Base-by-base conservation (phyloP, 2,329 filamentous ascomycete species). In the Penicillium polonicum region DNA sequence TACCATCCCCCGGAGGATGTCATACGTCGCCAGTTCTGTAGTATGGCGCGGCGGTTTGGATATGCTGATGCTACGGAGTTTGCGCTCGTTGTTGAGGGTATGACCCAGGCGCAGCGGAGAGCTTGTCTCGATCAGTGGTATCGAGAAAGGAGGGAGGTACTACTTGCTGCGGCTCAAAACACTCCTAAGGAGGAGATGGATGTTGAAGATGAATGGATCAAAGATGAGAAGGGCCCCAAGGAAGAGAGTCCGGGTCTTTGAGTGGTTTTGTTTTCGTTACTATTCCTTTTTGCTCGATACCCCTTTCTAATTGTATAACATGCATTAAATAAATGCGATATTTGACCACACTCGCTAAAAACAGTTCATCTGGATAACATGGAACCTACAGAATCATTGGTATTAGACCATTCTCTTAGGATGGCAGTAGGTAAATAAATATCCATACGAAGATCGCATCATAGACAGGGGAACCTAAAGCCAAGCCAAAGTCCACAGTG, bases 401-500 rank as follows among this genome's bases (percentile, higher is more conserved):
- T 36, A 43, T 39, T 43, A 36, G 25, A 43, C 39, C 53, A 51
- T 56, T 33, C 39, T 21, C 25, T 17, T 33, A 12, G 19, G 19
- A 55, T 44, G 46, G 39, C 31, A 9, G 29, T 51, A 52, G 33
- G 29, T 27, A 52, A 25, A 52, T 36, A 45, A 21, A 45, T 45
- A 36, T 36, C 21, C 39, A 29, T 19, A 7, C 21, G 23, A 19
- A 25, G 7, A 13, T 31, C 15, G n/a, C n/a, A 38, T 12, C 33
- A 29, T 41, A 52, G 43, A 49, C 41, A 19, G 45, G 49, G 19
- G 21, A 54, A 54, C 39, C 62, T 78, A 97, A 71, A 97, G 91
- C 92, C 94, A 99, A 27, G 92, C 91, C 72, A 97, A 73, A 25
- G 92, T 97, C 94, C 94, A 99, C 55, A 94, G 83, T 3, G 92